Percentiles rank a stretch among this genome's conserved stretches.
Evolutionary conservation across 257 asterid species (phyloP).

Genomic region (Solanum sparsipilum): DNA sequence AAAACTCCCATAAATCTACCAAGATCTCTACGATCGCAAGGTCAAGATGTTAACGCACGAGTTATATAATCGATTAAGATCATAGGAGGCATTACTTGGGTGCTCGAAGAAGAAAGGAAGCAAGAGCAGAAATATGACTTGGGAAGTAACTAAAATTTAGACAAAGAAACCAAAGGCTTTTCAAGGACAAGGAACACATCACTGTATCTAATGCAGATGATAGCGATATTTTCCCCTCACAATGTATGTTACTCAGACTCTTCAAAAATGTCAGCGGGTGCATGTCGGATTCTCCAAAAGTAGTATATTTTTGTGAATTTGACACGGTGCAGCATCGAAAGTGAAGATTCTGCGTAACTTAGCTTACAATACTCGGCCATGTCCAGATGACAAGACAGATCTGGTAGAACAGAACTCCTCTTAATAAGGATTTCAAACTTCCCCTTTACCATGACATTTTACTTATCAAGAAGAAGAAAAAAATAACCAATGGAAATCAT

Average conservation of each 20-base stretch:
- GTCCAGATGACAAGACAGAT: not conserved
- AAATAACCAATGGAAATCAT: not conserved
- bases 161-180: not conserved
- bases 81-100: not conserved
- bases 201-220: not conserved
- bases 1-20: not conserved
- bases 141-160: not conserved
- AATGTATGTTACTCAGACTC: not conserved
- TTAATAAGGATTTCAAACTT: not conserved
- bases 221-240: not conserved
- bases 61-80: not conserved
- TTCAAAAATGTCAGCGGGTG: not conserved
- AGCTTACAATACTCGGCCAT: not conserved
- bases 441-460: not conserved
- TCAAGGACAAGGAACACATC: not conserved
- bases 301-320: too few species aligned
- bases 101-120: not conserved
- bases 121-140: not conserved
- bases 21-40: not conserved
- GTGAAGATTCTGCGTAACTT: not conserved
- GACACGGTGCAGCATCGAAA: not conserved
- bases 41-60: not conserved
- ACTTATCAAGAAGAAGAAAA: not conserved
- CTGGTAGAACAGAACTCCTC: not conserved
- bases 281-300: not conserved